Conservation (phyloP, 352 stramenopile genomes). For the Blastocystis sp. region DNA sequence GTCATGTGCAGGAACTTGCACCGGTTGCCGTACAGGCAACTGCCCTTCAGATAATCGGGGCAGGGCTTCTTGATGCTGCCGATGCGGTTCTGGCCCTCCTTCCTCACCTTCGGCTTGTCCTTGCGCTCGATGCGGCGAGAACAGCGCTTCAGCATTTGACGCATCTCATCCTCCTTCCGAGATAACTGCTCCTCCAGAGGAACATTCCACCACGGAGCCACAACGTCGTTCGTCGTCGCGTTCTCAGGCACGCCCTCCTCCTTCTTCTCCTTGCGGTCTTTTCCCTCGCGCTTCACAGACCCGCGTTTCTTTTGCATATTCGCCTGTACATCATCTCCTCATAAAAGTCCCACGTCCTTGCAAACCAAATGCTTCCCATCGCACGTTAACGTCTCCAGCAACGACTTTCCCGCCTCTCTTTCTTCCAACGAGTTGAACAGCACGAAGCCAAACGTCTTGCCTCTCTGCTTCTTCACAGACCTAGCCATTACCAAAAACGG, state of each 20-base stretch:
- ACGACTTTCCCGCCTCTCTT: constrained; percentile 17
- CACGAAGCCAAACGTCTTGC: constrained; percentile 68
- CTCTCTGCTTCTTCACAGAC: constrained; percentile 66
- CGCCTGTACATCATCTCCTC: constrained; percentile 3
- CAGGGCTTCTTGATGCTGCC: constrained; percentile 75
- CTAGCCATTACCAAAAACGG: constrained; percentile 13
- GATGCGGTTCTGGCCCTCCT: constrained; percentile 74
- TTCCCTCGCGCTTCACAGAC: background rate
- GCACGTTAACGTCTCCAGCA: constrained; percentile 53
- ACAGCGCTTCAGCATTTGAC: constrained; percentile 83
- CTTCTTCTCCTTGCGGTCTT: constrained; percentile 1
- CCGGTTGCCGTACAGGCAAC: constrained; percentile 53
- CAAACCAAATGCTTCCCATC: constrained; percentile 45
- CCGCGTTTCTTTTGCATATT: constrained; percentile 64
- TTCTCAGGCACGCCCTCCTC: constrained; percentile 8
- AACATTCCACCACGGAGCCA: constrained; percentile 80
- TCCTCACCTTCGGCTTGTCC: constrained; percentile 81
- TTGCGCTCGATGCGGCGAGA: constrained; percentile 80
- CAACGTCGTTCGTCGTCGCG: constrained; percentile 74
- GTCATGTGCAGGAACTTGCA: constrained; percentile 66
- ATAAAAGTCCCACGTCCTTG: constrained; percentile 31
- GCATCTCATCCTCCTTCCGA: constrained; percentile 83
- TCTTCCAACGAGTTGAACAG: constrained; percentile 55
- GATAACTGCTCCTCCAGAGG: constrained; percentile 80
- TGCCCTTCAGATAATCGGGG: constrained; percentile 58